Evolutionary conservation across 106 monocot genomes (phyloP), one percentile per base, ranked within the genome.

Genomic region (Hemerocallis citrina): DNA sequence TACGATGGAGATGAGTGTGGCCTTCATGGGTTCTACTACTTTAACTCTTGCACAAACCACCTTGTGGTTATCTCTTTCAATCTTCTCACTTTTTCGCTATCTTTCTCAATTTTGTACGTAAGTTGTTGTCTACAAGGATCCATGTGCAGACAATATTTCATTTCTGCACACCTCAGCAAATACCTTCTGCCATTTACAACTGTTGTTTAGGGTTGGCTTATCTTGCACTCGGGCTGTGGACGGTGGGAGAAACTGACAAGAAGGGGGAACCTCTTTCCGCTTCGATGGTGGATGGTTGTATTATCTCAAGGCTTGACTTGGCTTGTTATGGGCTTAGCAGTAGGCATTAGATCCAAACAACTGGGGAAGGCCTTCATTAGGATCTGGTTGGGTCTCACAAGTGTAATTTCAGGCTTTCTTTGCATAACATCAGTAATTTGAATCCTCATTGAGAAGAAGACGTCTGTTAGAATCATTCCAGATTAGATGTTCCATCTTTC

Each of bases 31-130:
- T n/a, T n/a, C n/a, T 40, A 74, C 31, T 63, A 69, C 36, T 68
- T 70, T 1, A 58, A 55, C 30, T 67, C 74, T 20, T 78, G 77
- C 45, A 49, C 54, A 34, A 83, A 74, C 68, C 78, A 86, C 36
- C 34, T 65, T 19, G 34, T 69, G 4, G 66, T 81, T 34, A 66
- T 81, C 32, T 72, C 65, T 19, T 47, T 75, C 19, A 68, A 65
- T 55, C 22, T 59, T 20, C 34, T 81, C 77, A 77, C 17, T 55
- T 74, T 19, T 42, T 77, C n/a, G 30, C 74, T 0, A 68, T 72
- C 67, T 8, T 81, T 32, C 4, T 65, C 1, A 72, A 54, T 51
- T 46, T 74, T 7, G 12, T 68, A 8, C 34, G 35, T 24, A 71
- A 68, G 40, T 13, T 44, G 8, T 65, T 70, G 5, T 64, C 63